Percentiles rank a stretch among this genome's conserved stretches.
Conservation (phyloP, 2,329 filamentous ascomycete species). For the Rutstroemia sydowiana region DNA sequence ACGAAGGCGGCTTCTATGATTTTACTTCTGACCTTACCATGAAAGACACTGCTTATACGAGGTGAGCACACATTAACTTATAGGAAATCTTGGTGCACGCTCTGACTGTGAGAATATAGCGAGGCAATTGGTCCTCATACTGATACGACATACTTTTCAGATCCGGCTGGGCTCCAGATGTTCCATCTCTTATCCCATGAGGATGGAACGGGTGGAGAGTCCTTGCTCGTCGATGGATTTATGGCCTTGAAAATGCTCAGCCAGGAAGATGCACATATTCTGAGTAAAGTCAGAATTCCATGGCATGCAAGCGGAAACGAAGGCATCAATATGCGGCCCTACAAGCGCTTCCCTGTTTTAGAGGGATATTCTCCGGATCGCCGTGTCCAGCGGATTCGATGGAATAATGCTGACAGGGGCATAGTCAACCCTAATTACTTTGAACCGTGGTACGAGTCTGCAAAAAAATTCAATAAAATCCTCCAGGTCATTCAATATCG, state of each 20-base stretch:
- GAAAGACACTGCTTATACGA: conserved; percentile 89
- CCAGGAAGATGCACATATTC: no score
- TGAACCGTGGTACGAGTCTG: conserved; percentile 68
- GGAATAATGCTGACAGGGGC: conserved; percentile 93
- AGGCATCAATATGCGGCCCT: conserved; percentile 72
- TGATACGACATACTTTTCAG: conserved; percentile 92
- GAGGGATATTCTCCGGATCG: neutral
- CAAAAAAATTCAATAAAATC: conserved; percentile 64
- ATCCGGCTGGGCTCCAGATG: conserved; percentile 83
- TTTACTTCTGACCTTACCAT: conserved; percentile 83
- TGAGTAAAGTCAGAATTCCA: conserved; percentile 53
- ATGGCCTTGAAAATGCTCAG: conserved; percentile 36
- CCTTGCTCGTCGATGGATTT: conserved; percentile 82
- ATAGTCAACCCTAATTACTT: conserved; percentile 22
- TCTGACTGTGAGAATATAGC: neutral
- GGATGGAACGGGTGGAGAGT: conserved; percentile 61
- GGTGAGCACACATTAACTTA: conserved; percentile 37
- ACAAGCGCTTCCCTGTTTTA: conserved; percentile 64
- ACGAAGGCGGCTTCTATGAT: conserved; percentile 63
- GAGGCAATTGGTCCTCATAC: conserved; percentile 73
- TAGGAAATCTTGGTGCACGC: no score
- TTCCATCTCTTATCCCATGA: conserved; percentile 87
- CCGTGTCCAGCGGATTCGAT: conserved; percentile 58
- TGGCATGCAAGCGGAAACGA: conserved; percentile 85
- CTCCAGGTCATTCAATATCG: conserved; percentile 62